Conservation (phyloP, 192 early-diverging fungal genomes). For the Oehlia diaphana region DNA sequence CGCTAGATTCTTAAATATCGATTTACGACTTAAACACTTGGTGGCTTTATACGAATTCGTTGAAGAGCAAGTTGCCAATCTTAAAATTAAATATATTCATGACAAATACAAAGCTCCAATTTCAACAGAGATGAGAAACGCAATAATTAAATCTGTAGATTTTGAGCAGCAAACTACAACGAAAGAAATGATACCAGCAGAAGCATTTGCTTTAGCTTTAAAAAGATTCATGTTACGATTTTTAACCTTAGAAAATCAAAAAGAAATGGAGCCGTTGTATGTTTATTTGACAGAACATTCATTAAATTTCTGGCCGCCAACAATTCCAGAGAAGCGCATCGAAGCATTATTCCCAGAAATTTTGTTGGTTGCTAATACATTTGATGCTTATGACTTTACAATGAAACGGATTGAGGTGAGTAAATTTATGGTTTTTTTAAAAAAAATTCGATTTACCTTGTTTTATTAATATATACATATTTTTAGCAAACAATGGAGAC, state of each 20-base stretch:
- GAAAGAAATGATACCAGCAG: slow-evolving; percentile 14
- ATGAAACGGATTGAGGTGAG: neutral
- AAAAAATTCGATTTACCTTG: too few relatives aligned
- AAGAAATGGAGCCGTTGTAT: neutral
- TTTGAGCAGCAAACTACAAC: too few relatives aligned
- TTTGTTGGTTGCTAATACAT: slow-evolving; percentile 12
- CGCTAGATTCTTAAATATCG: neutral
- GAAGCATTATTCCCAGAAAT: slow-evolving; percentile 1
- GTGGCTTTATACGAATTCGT: slow-evolving; percentile 1
- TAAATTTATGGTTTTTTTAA: too few relatives aligned
- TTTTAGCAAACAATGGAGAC: too few relatives aligned
- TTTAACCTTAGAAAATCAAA: slow-evolving; percentile 2
- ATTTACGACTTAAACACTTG: slow-evolving; percentile 19
- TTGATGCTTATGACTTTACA: slow-evolving; percentile 5
- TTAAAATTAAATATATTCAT: neutral
- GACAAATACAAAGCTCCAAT: neutral
- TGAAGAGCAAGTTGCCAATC: neutral
- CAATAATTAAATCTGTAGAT: too few relatives aligned
- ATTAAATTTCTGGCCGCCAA: slow-evolving; percentile 13
- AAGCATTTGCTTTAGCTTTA: slow-evolving; percentile 19
- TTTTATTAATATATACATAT: too few relatives aligned
- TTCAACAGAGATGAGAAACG: too few relatives aligned
- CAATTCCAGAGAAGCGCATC: neutral
- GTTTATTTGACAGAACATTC: neutral
- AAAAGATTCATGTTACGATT: slow-evolving; percentile 30